Percentiles rank a stretch among this genome's conserved stretches.
phyloP scores from a whole-genome alignment of 768 basidiomycete species.

The Lanmaoa rubissima region DNA sequence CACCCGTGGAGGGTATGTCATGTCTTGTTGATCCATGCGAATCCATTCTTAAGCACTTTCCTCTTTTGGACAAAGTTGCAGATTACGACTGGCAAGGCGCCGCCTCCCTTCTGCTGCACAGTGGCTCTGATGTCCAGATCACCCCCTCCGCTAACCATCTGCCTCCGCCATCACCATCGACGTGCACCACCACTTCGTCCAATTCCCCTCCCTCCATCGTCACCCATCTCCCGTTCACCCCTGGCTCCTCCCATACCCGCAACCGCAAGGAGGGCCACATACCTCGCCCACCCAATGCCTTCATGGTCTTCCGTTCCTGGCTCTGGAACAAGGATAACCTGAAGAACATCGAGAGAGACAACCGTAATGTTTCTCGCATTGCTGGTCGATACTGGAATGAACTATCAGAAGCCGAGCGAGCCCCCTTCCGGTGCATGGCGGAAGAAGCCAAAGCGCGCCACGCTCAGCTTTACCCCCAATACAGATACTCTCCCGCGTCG shows the following conservation, averaged over 20 bases:
- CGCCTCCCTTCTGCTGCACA: conserved; percentile 22
- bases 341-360: conserved; percentile 59
- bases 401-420: conserved; percentile 45
- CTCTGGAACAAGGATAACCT: conserved; percentile 52
- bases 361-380: conserved; percentile 70
- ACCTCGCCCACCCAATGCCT: conserved; percentile 80
- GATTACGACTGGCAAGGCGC: conserved; percentile 29
- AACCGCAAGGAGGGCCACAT: conserved; percentile 50
- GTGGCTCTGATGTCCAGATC: conserved; percentile 15
- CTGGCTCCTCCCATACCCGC: conserved; percentile 41
- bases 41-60: conserved; percentile 35
- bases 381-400: conserved; percentile 69
- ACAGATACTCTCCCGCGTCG: conserved; percentile 57
- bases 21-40: conserved; percentile 16
- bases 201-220: conserved; percentile 17
- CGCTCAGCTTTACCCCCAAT: conserved; percentile 51
- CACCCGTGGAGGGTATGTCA: conserved; percentile 34
- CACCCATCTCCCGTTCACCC: conserved; percentile 28
- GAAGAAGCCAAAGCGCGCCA: conserved; percentile 47
- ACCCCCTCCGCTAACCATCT: conserved; percentile 2
- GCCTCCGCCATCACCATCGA: conserved; percentile 18
- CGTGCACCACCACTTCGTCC: conserved; percentile 14
- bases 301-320: conserved; percentile 78
- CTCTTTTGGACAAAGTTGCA: conserved; percentile 32
- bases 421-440: conserved; percentile 47